Conservation (phyloP, 768 basidiomycete species). For the Multifurca ochricompacta region DNA sequence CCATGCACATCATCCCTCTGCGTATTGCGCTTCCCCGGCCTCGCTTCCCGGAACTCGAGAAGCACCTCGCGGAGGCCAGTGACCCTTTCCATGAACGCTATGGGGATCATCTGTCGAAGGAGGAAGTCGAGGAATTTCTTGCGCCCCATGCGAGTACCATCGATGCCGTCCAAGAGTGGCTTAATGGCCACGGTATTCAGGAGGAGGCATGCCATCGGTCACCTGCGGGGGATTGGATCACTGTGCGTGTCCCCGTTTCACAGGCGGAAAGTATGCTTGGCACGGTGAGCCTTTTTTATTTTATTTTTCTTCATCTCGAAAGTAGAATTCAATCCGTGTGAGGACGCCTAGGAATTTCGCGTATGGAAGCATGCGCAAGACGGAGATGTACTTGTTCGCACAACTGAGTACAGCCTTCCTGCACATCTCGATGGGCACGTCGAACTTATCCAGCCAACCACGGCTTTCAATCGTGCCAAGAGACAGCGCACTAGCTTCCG, state of each 20-base stretch:
- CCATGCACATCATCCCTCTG: constrained; percentile 42
- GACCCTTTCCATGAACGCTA: constrained; percentile 24
- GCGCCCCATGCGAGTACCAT: constrained; percentile 49
- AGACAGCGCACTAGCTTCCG: constrained; percentile 36
- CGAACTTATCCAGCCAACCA: constrained; percentile 67
- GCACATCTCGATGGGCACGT: constrained; percentile 49
- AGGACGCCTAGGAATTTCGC: constrained; percentile 48
- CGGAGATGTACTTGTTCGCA: constrained; percentile 47
- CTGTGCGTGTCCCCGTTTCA: constrained; percentile 46
- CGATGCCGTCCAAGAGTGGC: constrained; percentile 52
- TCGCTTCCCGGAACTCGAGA: constrained; percentile 22
- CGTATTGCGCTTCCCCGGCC: constrained; percentile 29
- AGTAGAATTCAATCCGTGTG: no score
- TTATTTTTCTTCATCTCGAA: no score
- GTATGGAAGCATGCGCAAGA: constrained; percentile 48
- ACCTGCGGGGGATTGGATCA: constrained; percentile 64
- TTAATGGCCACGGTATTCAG: constrained; percentile 46
- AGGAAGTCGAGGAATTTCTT: constrained; percentile 54
- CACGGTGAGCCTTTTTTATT: constrained; percentile 56
- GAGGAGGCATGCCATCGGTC: constrained; percentile 38
- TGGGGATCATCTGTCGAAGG: constrained; percentile 45
- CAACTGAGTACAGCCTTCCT: constrained; percentile 64
- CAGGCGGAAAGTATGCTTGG: constrained; percentile 64
- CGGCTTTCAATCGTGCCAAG: constrained; percentile 49
- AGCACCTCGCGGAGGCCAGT: constrained; percentile 22